phyloP scores from a whole-genome alignment of 495 filamentous ascomycete genomes.

The Penicillium salamii region DNA sequence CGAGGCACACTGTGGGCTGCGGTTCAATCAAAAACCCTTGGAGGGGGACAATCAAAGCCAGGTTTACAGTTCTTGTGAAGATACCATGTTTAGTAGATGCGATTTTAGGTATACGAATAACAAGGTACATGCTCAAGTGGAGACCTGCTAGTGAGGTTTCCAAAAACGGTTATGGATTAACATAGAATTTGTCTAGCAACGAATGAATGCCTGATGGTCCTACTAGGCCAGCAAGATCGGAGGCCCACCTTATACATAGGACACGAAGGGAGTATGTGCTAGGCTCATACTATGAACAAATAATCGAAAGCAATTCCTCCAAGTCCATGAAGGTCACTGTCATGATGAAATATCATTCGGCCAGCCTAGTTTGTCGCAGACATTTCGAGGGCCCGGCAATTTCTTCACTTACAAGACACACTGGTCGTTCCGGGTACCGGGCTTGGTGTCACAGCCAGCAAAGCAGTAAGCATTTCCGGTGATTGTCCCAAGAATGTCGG shows the following conservation, averaged over 20 bases:
- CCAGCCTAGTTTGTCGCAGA: not conserved
- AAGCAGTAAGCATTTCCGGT: slow-evolving; percentile 24
- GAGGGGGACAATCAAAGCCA: no score
- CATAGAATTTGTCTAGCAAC: slow-evolving; percentile 1
- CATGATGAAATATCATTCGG: no score
- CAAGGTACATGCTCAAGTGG: no score
- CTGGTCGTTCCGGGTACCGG: slow-evolving; percentile 16
- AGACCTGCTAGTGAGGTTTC: not conserved
- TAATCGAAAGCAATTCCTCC: not conserved
- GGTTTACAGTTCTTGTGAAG: no score
- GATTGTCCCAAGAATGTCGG: slow-evolving; percentile 18
- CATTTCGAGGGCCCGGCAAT: not conserved
- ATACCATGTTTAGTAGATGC: no score
- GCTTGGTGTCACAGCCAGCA: slow-evolving; percentile 21
- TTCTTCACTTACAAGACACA: slow-evolving; percentile 14
- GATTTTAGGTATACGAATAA: not conserved
- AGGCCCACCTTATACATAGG: not conserved
- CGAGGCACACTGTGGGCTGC: no score
- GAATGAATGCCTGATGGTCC: not conserved
- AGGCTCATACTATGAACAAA: not conserved
- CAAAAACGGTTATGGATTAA: no score
- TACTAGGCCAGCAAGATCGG: not conserved
- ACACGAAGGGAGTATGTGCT: slow-evolving; percentile 2
- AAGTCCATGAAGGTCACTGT: not conserved
- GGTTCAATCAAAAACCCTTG: no score